phyloP scores from a whole-genome alignment of 306 rosid genomes.

The Sechiopsis laciniata region DNA sequence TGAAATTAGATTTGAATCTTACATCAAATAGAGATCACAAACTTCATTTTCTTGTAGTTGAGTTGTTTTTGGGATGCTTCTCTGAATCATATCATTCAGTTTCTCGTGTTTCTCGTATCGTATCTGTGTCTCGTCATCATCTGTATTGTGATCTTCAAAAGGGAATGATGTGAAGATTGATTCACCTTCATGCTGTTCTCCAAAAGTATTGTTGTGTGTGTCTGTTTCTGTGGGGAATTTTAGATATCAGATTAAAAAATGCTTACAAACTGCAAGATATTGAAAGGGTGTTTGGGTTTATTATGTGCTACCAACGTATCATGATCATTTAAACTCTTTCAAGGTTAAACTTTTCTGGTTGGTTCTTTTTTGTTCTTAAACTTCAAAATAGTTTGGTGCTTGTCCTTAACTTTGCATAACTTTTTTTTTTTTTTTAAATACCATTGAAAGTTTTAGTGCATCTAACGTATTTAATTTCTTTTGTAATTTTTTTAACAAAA shows the following conservation, averaged over 20 bases:
- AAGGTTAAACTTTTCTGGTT: too few species aligned
- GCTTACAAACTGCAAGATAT: background rate
- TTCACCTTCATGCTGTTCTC: conserved; percentile 34
- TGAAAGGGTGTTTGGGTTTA: background rate
- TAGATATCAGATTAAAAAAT: background rate
- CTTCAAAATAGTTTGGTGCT: too few species aligned
- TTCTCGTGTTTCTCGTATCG: conserved; percentile 16
- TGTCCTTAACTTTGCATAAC: too few species aligned
- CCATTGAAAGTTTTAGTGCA: too few species aligned
- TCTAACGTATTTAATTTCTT: too few species aligned
- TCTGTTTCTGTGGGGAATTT: conserved; percentile 30
- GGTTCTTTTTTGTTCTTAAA: too few species aligned
- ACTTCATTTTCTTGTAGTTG: conserved; percentile 40
- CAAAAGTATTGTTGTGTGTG: conserved; percentile 22
- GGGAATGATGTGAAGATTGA: conserved; percentile 21
- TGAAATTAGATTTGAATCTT: conserved; percentile 16
- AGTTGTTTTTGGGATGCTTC: conserved; percentile 20
- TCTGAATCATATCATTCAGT: conserved; percentile 24
- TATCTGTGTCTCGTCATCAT: conserved; percentile 19
- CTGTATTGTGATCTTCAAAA: conserved; percentile 24
- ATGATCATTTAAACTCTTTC: background rate
- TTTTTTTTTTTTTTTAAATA: too few species aligned
- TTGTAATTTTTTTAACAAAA: too few species aligned
- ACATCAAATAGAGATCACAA: conserved; percentile 59
- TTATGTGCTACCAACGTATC: too few species aligned